Conservation (phyloP, 768 basidiomycete species). For the Tricholoma hemisulphureum region DNA sequence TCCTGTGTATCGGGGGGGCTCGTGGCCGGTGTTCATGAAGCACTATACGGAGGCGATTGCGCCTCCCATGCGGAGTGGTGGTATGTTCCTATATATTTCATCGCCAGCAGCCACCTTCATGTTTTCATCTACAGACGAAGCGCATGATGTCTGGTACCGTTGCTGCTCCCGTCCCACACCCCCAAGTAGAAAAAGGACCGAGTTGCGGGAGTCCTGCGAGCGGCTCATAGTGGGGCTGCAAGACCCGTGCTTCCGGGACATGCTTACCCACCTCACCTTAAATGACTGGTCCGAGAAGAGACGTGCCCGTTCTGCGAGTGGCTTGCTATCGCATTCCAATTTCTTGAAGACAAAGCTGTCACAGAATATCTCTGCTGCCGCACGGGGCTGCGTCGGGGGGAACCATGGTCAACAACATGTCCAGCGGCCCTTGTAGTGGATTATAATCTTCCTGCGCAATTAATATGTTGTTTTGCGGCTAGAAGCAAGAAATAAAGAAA, state of each 20-base stretch:
- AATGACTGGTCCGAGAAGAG: constrained; percentile 81
- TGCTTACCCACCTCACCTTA: constrained; percentile 70
- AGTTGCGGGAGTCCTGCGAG: constrained; percentile 68
- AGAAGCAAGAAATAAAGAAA: too few relatives aligned
- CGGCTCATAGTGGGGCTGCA: constrained; percentile 69
- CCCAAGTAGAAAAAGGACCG: constrained; percentile 38
- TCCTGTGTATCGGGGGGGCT: constrained; percentile 63
- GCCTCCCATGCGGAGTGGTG: constrained; percentile 76
- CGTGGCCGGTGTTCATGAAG: constrained; percentile 81
- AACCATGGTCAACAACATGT: constrained; percentile 60
- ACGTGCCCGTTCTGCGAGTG: constrained; percentile 77
- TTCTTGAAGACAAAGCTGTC: constrained; percentile 72
- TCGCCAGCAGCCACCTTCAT: constrained; percentile 5
- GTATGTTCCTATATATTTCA: constrained; percentile 37
- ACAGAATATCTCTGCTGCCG: constrained; percentile 65
- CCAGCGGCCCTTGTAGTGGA: constrained; percentile 30
- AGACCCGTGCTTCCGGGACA: constrained; percentile 78
- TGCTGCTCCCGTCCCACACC: constrained; percentile 58
- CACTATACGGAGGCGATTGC: constrained; percentile 66
- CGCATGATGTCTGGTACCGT: constrained; percentile 83
- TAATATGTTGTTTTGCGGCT: constrained; percentile 61
- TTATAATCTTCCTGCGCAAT: constrained; percentile 50
- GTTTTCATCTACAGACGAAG: constrained; percentile 70
- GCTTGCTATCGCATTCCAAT: constrained; percentile 79
- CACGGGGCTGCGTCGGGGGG: constrained; percentile 51